Evolutionary conservation across 2,329 filamentous ascomycete species (phyloP).

Genomic region (Amauroascus verrucosus): DNA sequence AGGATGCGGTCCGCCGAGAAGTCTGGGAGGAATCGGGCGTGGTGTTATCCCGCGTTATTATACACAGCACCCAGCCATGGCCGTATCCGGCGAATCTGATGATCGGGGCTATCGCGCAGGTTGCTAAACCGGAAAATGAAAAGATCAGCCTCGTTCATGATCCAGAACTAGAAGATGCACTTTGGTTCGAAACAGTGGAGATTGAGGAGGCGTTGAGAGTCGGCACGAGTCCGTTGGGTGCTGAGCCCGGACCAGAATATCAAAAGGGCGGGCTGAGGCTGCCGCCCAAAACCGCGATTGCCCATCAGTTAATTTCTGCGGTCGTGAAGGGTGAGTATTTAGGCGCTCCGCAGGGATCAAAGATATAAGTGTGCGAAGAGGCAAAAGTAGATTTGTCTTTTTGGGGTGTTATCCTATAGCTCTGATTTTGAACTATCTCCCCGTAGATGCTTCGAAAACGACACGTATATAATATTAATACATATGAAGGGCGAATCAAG

Average conservation of each 20-base stretch:
- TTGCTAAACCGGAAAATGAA: constrained; percentile 66
- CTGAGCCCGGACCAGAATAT: constrained; percentile 54
- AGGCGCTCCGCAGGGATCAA: constrained; percentile 45
- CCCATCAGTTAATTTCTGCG: constrained; percentile 72
- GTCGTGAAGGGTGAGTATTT: constrained; percentile 64
- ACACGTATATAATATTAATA: background rate
- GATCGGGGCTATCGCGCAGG: constrained; percentile 78
- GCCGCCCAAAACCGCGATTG: constrained; percentile 81
- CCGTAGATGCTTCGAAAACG: background rate
- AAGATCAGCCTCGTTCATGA: constrained; percentile 74
- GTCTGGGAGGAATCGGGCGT: constrained; percentile 82
- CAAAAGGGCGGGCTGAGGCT: constrained; percentile 68
- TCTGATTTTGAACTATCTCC: background rate
- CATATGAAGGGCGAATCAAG: background rate
- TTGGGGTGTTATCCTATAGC: background rate
- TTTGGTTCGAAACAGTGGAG: constrained; percentile 78
- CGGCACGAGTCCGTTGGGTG: constrained; percentile 58
- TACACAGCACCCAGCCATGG: constrained; percentile 81
- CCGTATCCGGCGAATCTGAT: constrained; percentile 76
- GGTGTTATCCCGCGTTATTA: constrained; percentile 61
- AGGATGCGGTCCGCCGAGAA: constrained; percentile 73
- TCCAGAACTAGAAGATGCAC: constrained; percentile 78
- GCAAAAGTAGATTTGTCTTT: background rate
- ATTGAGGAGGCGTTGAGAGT: constrained; percentile 61
- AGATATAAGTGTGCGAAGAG: constrained; percentile 18